phyloP scores from a whole-genome alignment of 371 early-diverging fungal genomes.

The Mortierella sp. region DNA sequence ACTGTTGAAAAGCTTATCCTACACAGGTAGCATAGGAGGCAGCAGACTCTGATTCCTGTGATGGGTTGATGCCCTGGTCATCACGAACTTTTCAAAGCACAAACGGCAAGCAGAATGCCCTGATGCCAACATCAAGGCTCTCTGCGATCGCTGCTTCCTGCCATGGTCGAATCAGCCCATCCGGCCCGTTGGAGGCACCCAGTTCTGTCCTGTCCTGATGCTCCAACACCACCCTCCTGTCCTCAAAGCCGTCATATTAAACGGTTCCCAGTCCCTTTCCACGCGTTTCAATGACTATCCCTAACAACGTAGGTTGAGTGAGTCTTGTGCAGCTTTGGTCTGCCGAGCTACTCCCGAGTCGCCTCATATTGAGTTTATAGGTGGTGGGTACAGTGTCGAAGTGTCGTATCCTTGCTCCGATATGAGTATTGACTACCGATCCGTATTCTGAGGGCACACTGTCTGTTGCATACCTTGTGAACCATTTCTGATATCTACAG shows the following conservation, averaged over 20 bases:
- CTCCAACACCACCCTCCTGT: neutral
- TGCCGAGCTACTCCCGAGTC: neutral
- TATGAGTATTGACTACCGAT: neutral
- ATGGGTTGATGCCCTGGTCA: neutral
- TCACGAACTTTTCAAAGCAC: neutral
- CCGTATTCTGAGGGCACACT: neutral
- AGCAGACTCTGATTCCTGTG: neutral
- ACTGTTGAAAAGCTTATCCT: neutral
- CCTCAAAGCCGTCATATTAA: neutral
- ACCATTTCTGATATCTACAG: constrained; percentile 37
- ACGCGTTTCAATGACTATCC: neutral
- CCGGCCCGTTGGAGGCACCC: neutral
- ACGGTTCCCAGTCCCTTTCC: neutral
- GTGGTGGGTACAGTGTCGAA: neutral
- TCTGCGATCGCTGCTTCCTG: constrained; percentile 1
- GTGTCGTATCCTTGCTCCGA: neutral
- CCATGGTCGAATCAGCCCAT: neutral
- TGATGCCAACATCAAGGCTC: neutral
- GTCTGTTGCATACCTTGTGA: constrained; percentile 37
- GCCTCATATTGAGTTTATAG: neutral
- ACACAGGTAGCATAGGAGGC: neutral
- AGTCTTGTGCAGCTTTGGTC: neutral
- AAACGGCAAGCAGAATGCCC: neutral
- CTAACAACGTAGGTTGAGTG: neutral
- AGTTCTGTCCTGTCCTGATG: neutral